phyloP scores from a whole-genome alignment of 495 filamentous ascomycete genomes.

The Apodospora peruviana region DNA sequence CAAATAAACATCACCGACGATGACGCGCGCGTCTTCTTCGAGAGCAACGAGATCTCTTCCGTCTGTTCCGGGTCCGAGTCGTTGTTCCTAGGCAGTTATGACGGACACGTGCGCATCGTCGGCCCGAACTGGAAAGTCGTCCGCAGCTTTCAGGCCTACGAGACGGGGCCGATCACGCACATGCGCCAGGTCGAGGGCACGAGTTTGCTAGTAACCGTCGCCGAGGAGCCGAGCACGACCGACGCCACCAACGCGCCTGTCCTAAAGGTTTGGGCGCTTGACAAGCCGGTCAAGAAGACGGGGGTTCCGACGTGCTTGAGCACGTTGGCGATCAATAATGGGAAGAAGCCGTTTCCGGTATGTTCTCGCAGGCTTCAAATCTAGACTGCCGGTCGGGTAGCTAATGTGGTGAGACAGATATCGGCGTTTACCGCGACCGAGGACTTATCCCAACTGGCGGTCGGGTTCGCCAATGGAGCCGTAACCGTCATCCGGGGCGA shows the following conservation, averaged over 20 bases:
- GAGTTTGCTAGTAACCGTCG: constrained; percentile 76
- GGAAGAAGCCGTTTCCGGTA: constrained; percentile 86
- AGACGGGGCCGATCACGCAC: constrained; percentile 74
- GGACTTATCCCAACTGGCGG: constrained; percentile 83
- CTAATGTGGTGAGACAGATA: no score
- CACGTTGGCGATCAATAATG: constrained; percentile 81
- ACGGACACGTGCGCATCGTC: constrained; percentile 81
- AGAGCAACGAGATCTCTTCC: constrained; percentile 43
- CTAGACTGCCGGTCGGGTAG: no score
- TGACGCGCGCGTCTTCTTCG: constrained; percentile 43
- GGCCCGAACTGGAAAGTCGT: constrained; percentile 81
- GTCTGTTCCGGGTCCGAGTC: constrained; percentile 85
- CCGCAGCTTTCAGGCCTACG: constrained; percentile 80
- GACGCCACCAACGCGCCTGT: constrained; percentile 56
- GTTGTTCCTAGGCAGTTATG: constrained; percentile 78
- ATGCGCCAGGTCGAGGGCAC: constrained; percentile 92
- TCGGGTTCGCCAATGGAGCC: constrained; percentile 92
- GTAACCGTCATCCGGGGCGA: constrained; percentile 93
- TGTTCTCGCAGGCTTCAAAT: constrained; percentile 25
- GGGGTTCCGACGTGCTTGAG: constrained; percentile 81
- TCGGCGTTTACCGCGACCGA: constrained; percentile 83
- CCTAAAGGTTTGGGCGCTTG: constrained; percentile 92
- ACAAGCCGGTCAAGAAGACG: constrained; percentile 91
- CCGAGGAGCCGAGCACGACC: constrained; percentile 70
- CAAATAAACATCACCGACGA: constrained; percentile 76